Base-by-base conservation (phyloP, 768 basidiomycete genomes). In the Auriculariales sp. region DNA sequence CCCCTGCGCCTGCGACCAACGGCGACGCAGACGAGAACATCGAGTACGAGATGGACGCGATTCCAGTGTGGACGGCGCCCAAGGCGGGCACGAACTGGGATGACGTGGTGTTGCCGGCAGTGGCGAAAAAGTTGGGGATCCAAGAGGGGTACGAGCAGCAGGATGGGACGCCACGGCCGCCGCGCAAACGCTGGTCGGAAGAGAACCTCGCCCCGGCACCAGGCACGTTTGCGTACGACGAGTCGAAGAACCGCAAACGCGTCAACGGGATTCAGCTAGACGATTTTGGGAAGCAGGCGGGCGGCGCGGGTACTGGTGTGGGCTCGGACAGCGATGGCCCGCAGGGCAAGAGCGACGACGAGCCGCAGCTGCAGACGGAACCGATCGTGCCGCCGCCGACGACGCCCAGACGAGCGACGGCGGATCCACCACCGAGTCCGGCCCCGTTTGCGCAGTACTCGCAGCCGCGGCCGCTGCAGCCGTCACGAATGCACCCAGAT, bases 91-190 rank as follows among this genome's bases (percentile, higher is more conserved):
- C 83, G 1, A 88, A 85, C 57, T 91, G 88, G 87, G 87, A 91
- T 58, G 87, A 91, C 60, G 85, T 89, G 32, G 81, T 91, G 1
- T 67, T 90, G 11, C 88, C 88, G 24, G 85, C 83, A 4, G 85
- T 91, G 11, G 86, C 87, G 6, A 73, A 84, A 51, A 87, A 89
- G 68, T 83, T 78, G 58, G 86, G 87, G 6, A 61, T 91, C 44
- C 77, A 84, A 51, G 77, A 72, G 33, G 72, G 79, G 52, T 87
- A 83, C 58, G 73, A 80, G 53, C 71, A 73, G 39, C 79, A 73
- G 7, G 75, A 79, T 58, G 86, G 86, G n/a, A 79, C 75, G 55
- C 73, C 79, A 19, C 71, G 72, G 56, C 72, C 65, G 54, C 57
- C 60, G 5, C 65, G 65, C n/a, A 59, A 55, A 4, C 55, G 59